These are phyloP conservation scores for Schizosaccharomyces octosporus DNA, from an alignment of 805 yeast genomes.

Conservation along the genomic window DNA sequence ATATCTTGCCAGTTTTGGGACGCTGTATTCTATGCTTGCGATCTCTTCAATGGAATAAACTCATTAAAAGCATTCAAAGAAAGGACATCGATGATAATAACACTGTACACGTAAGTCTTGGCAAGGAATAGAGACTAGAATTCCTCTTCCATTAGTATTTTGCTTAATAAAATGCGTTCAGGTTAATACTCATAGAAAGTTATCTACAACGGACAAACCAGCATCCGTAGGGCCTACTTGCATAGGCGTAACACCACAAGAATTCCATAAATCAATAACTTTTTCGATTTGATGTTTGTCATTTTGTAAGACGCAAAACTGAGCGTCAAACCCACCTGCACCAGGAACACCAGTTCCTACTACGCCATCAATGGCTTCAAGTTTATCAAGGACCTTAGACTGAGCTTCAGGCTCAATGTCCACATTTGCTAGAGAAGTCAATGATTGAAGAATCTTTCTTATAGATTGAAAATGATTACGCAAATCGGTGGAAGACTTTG, in stretches of 20 bases:
- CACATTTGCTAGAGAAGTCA: slow-evolving; percentile 49
- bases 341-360: slow-evolving; percentile 96
- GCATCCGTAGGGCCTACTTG: neutral
- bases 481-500: neutral
- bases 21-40: too few relatives aligned
- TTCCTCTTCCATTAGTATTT: neutral
- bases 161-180: neutral
- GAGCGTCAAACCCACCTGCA: slow-evolving; percentile 94
- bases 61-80: too few relatives aligned
- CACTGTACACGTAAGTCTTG: too few relatives aligned
- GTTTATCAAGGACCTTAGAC: slow-evolving; percentile 38
- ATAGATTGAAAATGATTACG: slow-evolving; percentile 15
- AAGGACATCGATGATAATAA: too few relatives aligned
- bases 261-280: neutral
- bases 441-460: slow-evolving; percentile 29
- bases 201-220: neutral
- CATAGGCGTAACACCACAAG: neutral
- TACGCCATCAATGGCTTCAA: slow-evolving; percentile 40
- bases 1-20: too few relatives aligned
- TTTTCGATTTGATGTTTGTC: neutral
- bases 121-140: too few relatives aligned
- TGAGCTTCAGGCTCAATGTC: slow-evolving; percentile 73
- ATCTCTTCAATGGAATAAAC: too few relatives aligned
- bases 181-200: neutral
- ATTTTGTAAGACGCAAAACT: slow-evolving; percentile 37